A percentile compares a stretch with the other conserved stretches of the same genome.
These are phyloP conservation scores for Picochlorum sp. DNA, from an alignment of 139 green algal species.

Conservation along the genomic window DNA sequence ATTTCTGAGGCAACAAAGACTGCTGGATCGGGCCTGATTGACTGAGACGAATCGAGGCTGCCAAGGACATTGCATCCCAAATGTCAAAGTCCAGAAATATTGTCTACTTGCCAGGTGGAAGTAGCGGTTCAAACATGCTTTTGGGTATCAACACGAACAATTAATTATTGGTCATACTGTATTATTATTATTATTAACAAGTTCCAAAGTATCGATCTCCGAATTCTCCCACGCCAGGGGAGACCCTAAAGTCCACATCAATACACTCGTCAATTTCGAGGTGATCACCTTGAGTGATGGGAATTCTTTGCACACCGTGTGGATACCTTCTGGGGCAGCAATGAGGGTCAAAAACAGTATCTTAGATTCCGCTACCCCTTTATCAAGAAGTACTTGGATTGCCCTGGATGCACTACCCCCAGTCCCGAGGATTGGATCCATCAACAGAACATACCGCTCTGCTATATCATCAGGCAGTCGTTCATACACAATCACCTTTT, in stretches of 20 bases:
- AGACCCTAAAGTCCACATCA: constrained; percentile 61
- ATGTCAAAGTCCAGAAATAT: constrained; percentile 86
- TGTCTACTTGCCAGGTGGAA: constrained; percentile 82
- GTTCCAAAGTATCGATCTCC: constrained; percentile 59
- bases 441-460: constrained; percentile 82
- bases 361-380: constrained; percentile 74
- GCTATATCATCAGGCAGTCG: constrained; percentile 93
- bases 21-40: constrained; percentile 82
- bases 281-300: constrained; percentile 77
- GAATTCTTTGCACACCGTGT: constrained; percentile 59
- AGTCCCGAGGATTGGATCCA: constrained; percentile 90
- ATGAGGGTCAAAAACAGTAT: constrained; percentile 94
- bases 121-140: constrained; percentile 67
- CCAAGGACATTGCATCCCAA: constrained; percentile 88
- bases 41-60: constrained; percentile 95
- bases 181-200: neutral
- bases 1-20: constrained; percentile 91
- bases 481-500: constrained; percentile 85
- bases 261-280: constrained; percentile 86
- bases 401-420: constrained; percentile 59
- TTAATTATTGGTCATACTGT: neutral
- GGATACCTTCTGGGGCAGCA: constrained; percentile 83
- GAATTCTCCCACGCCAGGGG: constrained; percentile 78
- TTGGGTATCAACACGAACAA: constrained; percentile 47
- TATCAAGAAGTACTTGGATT: constrained; percentile 77